Evolutionary conservation across 345 rosid species (phyloP).

Genomic region (Pistacia atlantica): DNA sequence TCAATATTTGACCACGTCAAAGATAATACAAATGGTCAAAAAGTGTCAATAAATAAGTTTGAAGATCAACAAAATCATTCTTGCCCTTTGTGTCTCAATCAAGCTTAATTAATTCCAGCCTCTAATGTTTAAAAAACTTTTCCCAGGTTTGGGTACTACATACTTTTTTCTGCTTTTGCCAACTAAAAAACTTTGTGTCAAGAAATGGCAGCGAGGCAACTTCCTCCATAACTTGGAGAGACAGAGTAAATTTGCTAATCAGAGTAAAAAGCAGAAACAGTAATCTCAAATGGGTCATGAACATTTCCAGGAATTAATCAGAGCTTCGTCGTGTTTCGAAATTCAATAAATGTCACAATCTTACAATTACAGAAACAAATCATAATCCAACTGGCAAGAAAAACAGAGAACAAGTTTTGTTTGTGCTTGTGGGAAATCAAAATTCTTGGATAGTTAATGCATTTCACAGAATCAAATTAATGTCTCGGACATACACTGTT

Average conservation of each 20-base stretch:
- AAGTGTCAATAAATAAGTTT: not conserved
- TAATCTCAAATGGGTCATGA: not conserved
- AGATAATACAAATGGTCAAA: constrained; percentile 11
- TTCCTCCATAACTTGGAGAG: not conserved
- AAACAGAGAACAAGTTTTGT: not conserved
- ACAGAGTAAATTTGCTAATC: no score
- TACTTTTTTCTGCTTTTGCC: not conserved
- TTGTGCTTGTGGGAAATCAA: not conserved
- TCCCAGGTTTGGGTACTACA: not conserved
- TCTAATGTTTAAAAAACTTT: not conserved
- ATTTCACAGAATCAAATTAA: not conserved
- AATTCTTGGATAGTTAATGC: not conserved
- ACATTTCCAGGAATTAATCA: not conserved
- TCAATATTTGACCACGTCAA: not conserved
- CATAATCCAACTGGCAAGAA: not conserved
- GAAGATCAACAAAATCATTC: not conserved
- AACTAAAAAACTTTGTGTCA: not conserved
- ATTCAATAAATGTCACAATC: not conserved
- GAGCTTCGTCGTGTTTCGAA: no score
- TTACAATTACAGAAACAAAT: not conserved
- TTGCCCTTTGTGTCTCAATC: no score
- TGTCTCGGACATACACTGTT: not conserved
- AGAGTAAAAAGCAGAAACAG: not conserved
- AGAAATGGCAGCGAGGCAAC: not conserved
- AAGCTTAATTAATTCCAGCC: not conserved